Base-by-base conservation (phyloP, 345 rosid species). In the Geranium rotundifolium region DNA sequence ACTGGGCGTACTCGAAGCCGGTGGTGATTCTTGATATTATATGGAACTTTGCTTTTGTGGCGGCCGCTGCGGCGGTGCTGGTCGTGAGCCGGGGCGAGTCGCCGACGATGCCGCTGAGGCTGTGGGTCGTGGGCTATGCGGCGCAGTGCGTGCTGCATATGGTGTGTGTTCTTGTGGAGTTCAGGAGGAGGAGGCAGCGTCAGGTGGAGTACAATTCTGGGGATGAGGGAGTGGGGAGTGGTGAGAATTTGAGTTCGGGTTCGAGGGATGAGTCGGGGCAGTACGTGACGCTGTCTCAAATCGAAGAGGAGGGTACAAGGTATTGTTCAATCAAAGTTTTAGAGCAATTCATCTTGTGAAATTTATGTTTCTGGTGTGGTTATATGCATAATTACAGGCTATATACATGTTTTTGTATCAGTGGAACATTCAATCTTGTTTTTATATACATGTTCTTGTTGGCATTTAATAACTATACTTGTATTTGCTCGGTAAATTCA, bases 1-100 rank as follows among this genome's bases (percentile, higher is more conserved):
- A 89, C 70, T 92, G 98, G 98, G 95, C 98, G 19, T 89, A 92
- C 69, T 92, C 98, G 34, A 87, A 85, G 78, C 97, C 97, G 19
- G 91, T 89, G 37, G 97, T 92, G 64, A 68, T 89, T 23, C 84
- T 92, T 15, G 98, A 92, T 55, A 73, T 85, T 63, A 50, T 89
- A 1, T 92, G 95, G 98, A 92, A 92, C 62, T 73, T 92, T 54
- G 91, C 91, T 6, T 92, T 92, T 19, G 87, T 92, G 34, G 89
- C 83, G 9, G 95, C 81, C 59, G 95, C 97, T 2, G 23, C 64
- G 18, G 65, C 79, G 62, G 87, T 87, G 64, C 34, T 92, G 65
- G 61, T 85, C 54, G 65, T 82, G 78, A 88, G 97, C 74, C 46
- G 75, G 66, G 67, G 77, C 15, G 97, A 93, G 79, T 67, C 59